Evolutionary conservation across 768 basidiomycete genomes (phyloP).

Genomic region (Russula sp.): DNA sequence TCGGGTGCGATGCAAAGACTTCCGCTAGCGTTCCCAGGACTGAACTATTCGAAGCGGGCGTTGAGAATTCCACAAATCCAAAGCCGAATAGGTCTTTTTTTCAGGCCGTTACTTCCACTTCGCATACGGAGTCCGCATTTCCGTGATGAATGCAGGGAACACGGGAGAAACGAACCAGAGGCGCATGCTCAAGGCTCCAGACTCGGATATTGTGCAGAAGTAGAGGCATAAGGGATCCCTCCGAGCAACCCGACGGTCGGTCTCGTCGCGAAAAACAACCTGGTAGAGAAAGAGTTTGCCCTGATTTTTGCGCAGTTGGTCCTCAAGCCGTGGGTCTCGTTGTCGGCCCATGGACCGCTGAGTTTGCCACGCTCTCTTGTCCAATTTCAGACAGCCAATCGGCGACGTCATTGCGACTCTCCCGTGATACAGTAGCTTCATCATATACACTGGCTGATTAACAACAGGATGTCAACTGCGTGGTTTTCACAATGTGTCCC

Average conservation of each 20-base stretch:
- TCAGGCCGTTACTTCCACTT: neutral
- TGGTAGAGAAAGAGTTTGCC: neutral
- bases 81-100: neutral
- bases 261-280: neutral
- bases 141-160: neutral
- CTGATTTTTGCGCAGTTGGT: slow-evolving; percentile 5
- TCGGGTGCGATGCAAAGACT: neutral
- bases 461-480: neutral
- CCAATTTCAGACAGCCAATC: slow-evolving; percentile 5
- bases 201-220: neutral
- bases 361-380: slow-evolving; percentile 2
- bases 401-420: neutral
- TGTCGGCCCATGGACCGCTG: slow-evolving; percentile 3
- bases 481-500: neutral
- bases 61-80: neutral
- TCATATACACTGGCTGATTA: neutral
- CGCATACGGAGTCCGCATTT: neutral
- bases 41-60: neutral
- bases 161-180: neutral
- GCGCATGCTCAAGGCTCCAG: neutral
- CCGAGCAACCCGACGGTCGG: neutral
- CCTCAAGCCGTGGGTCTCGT: neutral
- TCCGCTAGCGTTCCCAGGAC: neutral
- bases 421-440: neutral
- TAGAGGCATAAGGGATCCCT: neutral